Evolutionary conservation across 2,329 filamentous ascomycete genomes (phyloP).

Genomic region (Alternaria arbusti): DNA sequence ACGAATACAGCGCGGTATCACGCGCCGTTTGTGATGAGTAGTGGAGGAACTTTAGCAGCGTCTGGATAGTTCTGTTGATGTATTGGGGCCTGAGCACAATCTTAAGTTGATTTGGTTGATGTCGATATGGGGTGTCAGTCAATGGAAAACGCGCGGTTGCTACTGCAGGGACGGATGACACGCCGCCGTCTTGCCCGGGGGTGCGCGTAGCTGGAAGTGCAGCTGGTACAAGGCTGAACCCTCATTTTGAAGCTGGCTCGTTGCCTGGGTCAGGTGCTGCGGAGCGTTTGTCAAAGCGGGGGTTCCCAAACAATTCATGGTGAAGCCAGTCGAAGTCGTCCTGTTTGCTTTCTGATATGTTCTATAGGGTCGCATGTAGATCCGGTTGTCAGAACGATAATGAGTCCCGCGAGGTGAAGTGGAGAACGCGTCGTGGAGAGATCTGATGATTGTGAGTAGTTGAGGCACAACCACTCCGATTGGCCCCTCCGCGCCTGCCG

Average conservation of each 20-base stretch:
- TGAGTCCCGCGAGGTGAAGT: not conserved
- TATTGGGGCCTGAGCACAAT: not conserved
- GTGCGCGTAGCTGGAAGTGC: not conserved
- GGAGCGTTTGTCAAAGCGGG: not conserved
- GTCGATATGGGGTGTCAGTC: not conserved
- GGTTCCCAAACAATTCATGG: not conserved
- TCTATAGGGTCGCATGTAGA: not conserved
- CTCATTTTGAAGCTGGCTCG: not conserved
- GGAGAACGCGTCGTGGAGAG: not conserved
- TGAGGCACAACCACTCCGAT: constrained; percentile 7
- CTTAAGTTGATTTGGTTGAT: not conserved
- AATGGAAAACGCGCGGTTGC: not conserved
- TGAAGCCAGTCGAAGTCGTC: not conserved
- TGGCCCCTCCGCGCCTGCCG: constrained; percentile 3
- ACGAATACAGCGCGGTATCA: not conserved
- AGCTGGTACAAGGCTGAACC: not conserved
- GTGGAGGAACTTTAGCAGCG: not conserved
- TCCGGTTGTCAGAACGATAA: not conserved
- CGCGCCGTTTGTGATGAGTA: not conserved
- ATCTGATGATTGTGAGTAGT: not conserved
- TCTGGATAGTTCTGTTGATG: not conserved
- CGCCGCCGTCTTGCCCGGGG: not conserved
- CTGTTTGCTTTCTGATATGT: not conserved
- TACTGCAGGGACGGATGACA: not conserved
- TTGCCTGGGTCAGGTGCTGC: constrained; percentile 1